Base-by-base conservation (phyloP, 805 yeast species). In the Cyberlindnera japonica region DNA sequence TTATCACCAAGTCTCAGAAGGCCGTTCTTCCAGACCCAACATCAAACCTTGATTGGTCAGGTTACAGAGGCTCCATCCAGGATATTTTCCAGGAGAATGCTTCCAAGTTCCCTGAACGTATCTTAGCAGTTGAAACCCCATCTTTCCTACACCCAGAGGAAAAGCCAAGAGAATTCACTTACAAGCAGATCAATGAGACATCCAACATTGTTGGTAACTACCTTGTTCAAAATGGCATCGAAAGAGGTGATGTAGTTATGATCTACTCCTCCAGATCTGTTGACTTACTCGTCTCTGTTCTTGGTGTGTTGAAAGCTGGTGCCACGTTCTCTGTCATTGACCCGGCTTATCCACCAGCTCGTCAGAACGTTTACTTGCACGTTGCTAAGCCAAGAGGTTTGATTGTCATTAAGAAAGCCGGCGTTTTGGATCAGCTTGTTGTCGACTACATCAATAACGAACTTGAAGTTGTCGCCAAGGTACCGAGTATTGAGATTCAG, bases 261-360 rank as follows among this genome's bases (percentile, higher is more conserved):
- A 90, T 95, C 52, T 93, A 93, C 60, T 96, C 99, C 19, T 87
- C 91, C 57, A 80, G 99, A 64, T 96, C 97, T 54, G 99, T 93
- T 7, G 99, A 93, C 60, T 71, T 93, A 47, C 87, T 93, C 78
- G 87, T 95, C 31, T 95, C 98, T 6, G 97, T 93, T 14, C 82
- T 93, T 85, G 99, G 98, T 64, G 96, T 89, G 16, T 75, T 93
- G 61, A 93, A 93, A 67, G 98, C 99, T 1, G 99, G 99, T 53
- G 98, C 96, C 14, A 91, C 99, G 0, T 93, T 93, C 62, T 90
- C 97, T 9, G 99, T 93, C 17, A 95, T 93, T 49, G 99, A 93
- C 61, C 99, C 99, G 7, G 98, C 98, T 5, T 93, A 93, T 63
- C 99, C 99, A 31, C 96, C 99, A 14, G 95, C 95, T 9, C 79